Conservation (phyloP, 176 grass and related monocot genomes). For the Carex cristatella region DNA sequence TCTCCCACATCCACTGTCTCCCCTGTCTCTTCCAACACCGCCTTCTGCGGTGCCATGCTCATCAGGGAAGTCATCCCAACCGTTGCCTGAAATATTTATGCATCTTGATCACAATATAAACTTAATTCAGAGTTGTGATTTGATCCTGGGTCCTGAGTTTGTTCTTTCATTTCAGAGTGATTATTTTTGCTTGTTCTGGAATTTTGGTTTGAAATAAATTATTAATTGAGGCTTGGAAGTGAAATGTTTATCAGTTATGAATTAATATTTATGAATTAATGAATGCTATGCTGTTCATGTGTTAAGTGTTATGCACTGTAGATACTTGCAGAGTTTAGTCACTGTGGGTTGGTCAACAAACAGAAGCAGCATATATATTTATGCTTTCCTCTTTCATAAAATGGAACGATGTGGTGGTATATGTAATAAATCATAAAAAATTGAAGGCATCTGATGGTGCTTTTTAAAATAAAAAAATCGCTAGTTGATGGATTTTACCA, state of each 20-base stretch:
- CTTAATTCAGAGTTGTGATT: neutral
- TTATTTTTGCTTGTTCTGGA: neutral
- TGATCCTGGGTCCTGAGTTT: neutral
- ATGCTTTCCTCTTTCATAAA: neutral
- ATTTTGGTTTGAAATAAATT: neutral
- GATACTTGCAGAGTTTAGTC: neutral
- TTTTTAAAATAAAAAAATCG: too few relatives aligned
- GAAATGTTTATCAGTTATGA: neutral
- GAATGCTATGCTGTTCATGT: neutral
- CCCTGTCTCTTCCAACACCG: conserved; percentile 66
- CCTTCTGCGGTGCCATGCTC: conserved; percentile 92
- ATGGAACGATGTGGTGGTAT: neutral
- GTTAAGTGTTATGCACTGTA: neutral
- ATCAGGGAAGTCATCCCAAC: conserved; percentile 83
- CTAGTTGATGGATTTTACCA: too few relatives aligned
- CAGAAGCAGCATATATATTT: neutral
- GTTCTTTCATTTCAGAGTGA: neutral
- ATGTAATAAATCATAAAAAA: too few relatives aligned
- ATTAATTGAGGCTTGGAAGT: neutral
- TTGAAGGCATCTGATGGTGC: too few relatives aligned
- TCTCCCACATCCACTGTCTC: conserved; percentile 55
- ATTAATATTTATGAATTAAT: too few relatives aligned
- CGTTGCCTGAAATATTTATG: conserved; percentile 39
- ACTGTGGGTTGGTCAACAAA: neutral
- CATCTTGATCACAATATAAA: neutral